These are phyloP conservation scores for Gautieria morchelliformis DNA, from an alignment of 768 basidiomycete genomes.

Conservation along the genomic window DNA sequence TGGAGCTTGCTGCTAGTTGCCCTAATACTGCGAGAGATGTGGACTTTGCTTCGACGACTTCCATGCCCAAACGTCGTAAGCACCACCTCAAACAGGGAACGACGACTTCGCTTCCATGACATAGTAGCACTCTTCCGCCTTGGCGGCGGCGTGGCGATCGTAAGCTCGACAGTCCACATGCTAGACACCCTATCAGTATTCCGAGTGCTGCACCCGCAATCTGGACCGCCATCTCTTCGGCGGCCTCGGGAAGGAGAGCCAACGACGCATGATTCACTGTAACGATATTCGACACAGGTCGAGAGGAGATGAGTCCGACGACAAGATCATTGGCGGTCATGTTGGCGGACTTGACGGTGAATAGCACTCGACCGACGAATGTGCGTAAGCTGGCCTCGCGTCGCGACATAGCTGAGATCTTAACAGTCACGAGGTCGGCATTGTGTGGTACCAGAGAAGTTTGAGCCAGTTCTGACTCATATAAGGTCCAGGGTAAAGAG, in stretches of 20 bases:
- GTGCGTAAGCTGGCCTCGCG: background rate
- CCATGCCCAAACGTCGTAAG: background rate
- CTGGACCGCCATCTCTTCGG: background rate
- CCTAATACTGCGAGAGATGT: background rate
- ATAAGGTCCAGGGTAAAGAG: background rate
- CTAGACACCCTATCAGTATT: background rate
- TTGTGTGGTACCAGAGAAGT: background rate
- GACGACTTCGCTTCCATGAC: background rate
- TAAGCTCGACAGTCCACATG: background rate
- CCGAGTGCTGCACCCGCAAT: background rate
- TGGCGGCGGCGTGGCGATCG: background rate
- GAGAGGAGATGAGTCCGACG: background rate
- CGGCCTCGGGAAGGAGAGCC: background rate
- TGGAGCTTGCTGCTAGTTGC: background rate
- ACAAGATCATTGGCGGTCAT: background rate
- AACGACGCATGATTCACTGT: background rate
- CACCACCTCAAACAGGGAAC: background rate
- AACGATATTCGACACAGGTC: background rate
- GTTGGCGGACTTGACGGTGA: background rate
- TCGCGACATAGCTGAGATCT: background rate
- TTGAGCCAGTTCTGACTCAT: background rate
- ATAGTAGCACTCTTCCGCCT: background rate
- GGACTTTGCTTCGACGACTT: background rate
- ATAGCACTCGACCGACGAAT: background rate
- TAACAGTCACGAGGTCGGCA: background rate